Evolutionary conservation across 441 rosid species (phyloP), one percentile per base, ranked within the genome.

Genomic region (Biscutella laevigata): DNA sequence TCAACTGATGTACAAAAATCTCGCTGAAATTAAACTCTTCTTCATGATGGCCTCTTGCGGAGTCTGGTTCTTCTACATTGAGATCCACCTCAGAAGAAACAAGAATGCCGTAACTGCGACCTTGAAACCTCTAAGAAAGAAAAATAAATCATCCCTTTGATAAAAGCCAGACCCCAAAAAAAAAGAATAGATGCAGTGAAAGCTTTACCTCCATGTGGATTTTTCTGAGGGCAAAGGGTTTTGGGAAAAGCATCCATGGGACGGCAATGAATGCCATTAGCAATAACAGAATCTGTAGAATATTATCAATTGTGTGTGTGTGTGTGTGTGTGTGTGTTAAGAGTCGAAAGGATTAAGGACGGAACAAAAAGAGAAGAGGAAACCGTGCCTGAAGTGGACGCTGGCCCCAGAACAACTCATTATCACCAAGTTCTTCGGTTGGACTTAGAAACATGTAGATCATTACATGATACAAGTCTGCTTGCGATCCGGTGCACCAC

Each of bases 191-290:
- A 54, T 27, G 30, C 29, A 60, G 33, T 16, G 44, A 53, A 36
- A 36, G 45, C 29, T 29, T 57, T 78, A 86, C 99, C 84, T 94
- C 94, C 15, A 78, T 49, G 55, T 89, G 83, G n/a, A 72, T 88
- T 69, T 80, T 94, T 75, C 81, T 94, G 71, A 89, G 76, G 57
- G 92, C 81, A 63, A 94, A 84, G 37, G 99, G 97, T 71, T 94
- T 94, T 14, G 99, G 97, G 73, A 94, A 75, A 48, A 94, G 88
- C 99, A 94, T 94, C 97, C 97, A 94, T 14, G 99, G 99, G 44
- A 89, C 94, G 14, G 99, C 94, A 68, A 83, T 38, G 53, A 87
- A 3, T 4, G 95, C 98, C 77, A 73, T 59, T 63, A 92, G 84
- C 75, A 92, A 57, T 70, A 92, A 72, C 44, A 88, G 1, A 57